phyloP scores from a whole-genome alignment of 1,284 basidiomycete species.

The Violaceomyces palustris region DNA sequence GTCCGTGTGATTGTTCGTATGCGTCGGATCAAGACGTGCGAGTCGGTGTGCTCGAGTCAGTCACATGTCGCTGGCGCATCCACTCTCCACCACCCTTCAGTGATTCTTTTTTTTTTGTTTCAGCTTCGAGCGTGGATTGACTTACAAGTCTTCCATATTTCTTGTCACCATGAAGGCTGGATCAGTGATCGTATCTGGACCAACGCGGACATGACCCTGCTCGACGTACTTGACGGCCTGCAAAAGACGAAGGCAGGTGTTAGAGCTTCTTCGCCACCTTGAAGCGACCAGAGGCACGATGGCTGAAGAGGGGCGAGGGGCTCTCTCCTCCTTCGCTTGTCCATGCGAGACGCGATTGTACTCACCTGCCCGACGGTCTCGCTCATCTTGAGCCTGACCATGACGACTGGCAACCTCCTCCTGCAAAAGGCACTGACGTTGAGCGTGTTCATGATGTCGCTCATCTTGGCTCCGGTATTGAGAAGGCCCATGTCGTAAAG shows the following conservation, averaged over 20 bases:
- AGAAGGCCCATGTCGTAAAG: constrained; percentile 96
- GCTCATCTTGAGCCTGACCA: constrained; percentile 89
- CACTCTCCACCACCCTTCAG: background rate
- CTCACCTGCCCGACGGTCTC: constrained; percentile 88
- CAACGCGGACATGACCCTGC: constrained; percentile 95
- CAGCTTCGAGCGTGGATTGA: background rate
- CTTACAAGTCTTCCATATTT: constrained; percentile 88
- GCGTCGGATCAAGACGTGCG: background rate
- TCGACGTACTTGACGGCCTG: constrained; percentile 95
- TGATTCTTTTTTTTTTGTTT: background rate
- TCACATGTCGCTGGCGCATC: background rate
- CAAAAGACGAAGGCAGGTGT: background rate
- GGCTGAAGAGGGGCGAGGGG: background rate
- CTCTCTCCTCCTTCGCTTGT: background rate
- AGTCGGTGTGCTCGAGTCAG: background rate
- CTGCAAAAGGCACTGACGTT: constrained; percentile 92
- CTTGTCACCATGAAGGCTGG: constrained; percentile 89
- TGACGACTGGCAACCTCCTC: constrained; percentile 82
- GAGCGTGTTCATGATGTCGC: constrained; percentile 65
- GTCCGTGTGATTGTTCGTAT: no score
- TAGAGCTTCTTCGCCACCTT: background rate
- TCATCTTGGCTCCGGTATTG: constrained; percentile 57
- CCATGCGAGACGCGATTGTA: constrained; percentile 23
- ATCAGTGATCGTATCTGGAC: constrained; percentile 91
- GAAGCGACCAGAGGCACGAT: background rate